Percentiles rank a stretch among this genome's conserved stretches.
phyloP scores from a whole-genome alignment of 805 yeast species.

The Isabelozyma gotoi region DNA sequence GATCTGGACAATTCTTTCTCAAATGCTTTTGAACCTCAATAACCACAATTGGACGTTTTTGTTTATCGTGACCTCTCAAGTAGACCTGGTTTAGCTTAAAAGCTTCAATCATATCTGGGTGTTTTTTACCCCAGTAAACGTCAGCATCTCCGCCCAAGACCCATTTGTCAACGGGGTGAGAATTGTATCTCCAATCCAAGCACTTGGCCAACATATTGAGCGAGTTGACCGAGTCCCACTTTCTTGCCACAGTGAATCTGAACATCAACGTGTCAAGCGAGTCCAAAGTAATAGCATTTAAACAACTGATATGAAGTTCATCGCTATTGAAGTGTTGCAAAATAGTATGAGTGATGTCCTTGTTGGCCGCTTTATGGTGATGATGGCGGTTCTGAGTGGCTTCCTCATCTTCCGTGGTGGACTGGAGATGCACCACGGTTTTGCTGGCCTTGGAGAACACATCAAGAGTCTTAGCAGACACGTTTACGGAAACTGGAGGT shows the following conservation, averaged over 20 bases:
- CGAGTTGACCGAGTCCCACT: conserved; percentile 68
- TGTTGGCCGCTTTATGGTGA: conserved; percentile 4
- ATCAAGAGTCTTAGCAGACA: neutral
- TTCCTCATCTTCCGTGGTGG: too few species aligned
- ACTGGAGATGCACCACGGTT: neutral
- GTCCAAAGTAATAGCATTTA: conserved; percentile 51
- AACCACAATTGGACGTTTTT: conserved; percentile 24
- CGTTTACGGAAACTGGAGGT: neutral
- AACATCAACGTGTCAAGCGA: conserved; percentile 71
- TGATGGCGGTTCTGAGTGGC: too few species aligned
- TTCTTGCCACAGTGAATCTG: conserved; percentile 77
- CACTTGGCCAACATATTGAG: conserved; percentile 68
- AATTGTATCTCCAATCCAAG: conserved; percentile 66
- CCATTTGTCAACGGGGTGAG: conserved; percentile 56
- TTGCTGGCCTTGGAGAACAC: neutral
- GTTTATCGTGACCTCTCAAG: conserved; percentile 65
- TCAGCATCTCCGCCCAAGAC: conserved; percentile 65
- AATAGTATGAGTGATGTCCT: neutral
- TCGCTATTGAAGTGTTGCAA: neutral
- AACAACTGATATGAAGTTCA: neutral
- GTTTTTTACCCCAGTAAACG: conserved; percentile 35
- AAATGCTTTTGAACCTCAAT: conserved; percentile 19
- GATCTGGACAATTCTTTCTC: conserved; percentile 21
- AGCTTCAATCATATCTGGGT: conserved; percentile 47
- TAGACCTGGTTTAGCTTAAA: conserved; percentile 63